phyloP scores from a whole-genome alignment of 78 protist species.

The Anaeramoeba flamelloides region DNA sequence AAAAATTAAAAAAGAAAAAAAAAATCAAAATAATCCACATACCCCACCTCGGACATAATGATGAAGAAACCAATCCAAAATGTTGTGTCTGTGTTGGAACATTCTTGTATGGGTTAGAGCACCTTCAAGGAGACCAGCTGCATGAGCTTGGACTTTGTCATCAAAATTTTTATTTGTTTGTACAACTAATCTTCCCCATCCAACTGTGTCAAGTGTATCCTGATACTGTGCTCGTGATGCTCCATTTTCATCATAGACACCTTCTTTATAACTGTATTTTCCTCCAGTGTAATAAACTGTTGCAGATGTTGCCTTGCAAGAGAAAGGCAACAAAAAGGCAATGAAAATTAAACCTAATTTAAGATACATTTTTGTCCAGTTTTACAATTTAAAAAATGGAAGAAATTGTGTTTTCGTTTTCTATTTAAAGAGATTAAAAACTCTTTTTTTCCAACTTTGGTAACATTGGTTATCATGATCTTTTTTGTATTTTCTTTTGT shows the following conservation, averaged over 20 bases:
- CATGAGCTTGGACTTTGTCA: background rate
- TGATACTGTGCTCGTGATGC: background rate
- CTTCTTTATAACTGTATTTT: background rate
- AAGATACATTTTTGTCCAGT: too few species aligned
- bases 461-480: too few species aligned
- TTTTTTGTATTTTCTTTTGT: too few species aligned
- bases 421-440: too few species aligned
- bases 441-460: too few species aligned
- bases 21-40: too few species aligned
- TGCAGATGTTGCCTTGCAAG: too few species aligned
- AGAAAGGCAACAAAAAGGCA: too few species aligned
- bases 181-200: background rate
- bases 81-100: background rate
- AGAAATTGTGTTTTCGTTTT: too few species aligned
- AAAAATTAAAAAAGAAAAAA: too few species aligned
- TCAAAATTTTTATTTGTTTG: background rate
- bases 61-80: background rate
- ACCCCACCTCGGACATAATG: background rate
- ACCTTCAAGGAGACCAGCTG: conserved; percentile 5
- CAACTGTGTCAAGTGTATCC: background rate
- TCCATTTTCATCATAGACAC: background rate
- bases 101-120: conserved; percentile 1
- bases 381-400: too few species aligned
- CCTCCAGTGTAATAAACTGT: background rate
- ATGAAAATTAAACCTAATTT: too few species aligned